phyloP scores from a whole-genome alignment of 306 rosid species.

The Fagus sylvatica region DNA sequence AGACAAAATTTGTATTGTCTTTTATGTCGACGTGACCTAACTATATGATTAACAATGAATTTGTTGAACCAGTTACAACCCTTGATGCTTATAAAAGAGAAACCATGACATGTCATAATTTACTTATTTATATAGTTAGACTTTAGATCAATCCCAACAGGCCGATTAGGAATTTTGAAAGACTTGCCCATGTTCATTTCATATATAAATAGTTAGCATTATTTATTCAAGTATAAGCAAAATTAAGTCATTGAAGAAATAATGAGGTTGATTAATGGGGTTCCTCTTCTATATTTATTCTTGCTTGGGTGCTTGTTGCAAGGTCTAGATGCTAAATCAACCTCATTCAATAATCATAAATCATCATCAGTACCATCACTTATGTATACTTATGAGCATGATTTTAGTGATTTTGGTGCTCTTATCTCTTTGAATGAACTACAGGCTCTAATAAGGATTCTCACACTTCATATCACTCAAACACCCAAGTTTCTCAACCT shows the following conservation, averaged over 20 bases:
- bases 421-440: constrained; percentile 29
- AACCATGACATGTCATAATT: no score
- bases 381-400: constrained; percentile 29
- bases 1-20: no score
- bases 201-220: background rate
- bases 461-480: constrained; percentile 41
- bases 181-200: background rate
- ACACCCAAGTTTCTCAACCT: constrained; percentile 40
- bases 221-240: background rate
- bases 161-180: no score
- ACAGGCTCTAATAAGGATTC: constrained; percentile 11
- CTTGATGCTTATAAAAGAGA: no score
- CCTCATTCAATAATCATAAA: background rate
- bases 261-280: background rate
- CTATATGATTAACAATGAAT: no score
- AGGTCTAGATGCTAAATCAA: background rate
- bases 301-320: constrained; percentile 10
- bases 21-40: no score
- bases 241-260: background rate
- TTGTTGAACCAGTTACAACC: no score
- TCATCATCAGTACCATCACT: background rate
- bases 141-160: no score
- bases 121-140: no score
- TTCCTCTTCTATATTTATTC: background rate
- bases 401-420: constrained; percentile 33